phyloP scores from a whole-genome alignment of 805 yeast genomes.

The Geotrichum ghanense region DNA sequence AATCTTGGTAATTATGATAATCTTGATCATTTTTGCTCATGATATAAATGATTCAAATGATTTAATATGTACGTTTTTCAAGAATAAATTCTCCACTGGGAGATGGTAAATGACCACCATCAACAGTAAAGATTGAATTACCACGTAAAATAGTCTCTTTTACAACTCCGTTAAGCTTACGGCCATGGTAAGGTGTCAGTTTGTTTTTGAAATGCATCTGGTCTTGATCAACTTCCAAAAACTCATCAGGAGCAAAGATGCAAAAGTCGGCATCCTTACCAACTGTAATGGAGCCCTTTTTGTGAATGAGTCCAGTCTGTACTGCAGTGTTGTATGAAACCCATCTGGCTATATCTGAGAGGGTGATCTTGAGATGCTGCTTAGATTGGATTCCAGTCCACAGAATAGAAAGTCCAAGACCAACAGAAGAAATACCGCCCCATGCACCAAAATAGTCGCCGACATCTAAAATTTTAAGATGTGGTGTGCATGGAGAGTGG shows the following conservation, averaged over 20 bases:
- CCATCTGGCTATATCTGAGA: constrained; percentile 66
- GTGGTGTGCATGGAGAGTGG: constrained; percentile 94
- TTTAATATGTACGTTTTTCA: constrained; percentile 25
- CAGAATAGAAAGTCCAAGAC: constrained; percentile 74
- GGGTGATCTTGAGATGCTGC: constrained; percentile 25
- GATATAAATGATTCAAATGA: no score
- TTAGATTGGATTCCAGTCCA: constrained; percentile 57
- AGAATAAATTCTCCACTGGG: constrained; percentile 52
- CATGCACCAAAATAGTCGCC: constrained; percentile 90
- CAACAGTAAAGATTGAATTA: constrained; percentile 39
- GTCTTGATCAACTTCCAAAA: constrained; percentile 30
- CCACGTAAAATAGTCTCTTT: constrained; percentile 77
- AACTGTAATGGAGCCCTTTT: constrained; percentile 58
- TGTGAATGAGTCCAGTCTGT: constrained; percentile 66
- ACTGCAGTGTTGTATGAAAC: constrained; percentile 72
- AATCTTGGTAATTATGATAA: no score
- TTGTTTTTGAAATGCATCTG: constrained; percentile 63
- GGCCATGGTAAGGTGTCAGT: constrained; percentile 77
- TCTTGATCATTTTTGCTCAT: no score
- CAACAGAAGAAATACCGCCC: constrained; percentile 95
- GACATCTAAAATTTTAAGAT: constrained; percentile 63
- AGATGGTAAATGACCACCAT: background rate
- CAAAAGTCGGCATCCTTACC: constrained; percentile 88
- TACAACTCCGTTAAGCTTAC: constrained; percentile 57
- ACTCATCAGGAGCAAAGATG: constrained; percentile 57